These are phyloP conservation scores for Exophiala phaeomuriformis DNA, from an alignment of 2,329 filamentous ascomycete species.

Conservation along the genomic window DNA sequence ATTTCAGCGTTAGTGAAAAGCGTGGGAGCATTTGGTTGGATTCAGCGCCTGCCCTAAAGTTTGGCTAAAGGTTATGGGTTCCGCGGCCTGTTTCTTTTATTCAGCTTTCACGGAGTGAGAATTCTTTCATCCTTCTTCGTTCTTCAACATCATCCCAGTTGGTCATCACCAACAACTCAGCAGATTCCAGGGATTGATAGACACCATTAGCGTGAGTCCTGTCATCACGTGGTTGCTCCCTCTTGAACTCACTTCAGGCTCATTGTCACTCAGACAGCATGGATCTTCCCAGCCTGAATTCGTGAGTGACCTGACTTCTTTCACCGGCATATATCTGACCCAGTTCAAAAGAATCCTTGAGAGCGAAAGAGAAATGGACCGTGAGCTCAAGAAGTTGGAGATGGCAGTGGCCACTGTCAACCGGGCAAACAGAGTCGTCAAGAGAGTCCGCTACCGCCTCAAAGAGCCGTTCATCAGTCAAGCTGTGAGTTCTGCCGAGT, in stretches of 20 bases:
- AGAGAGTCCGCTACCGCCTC: slow-evolving; percentile 5
- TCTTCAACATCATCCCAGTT: too few species aligned
- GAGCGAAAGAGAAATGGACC: slow-evolving; percentile 2
- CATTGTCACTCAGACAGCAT: background rate
- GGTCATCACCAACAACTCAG: too few species aligned
- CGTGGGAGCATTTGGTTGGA: too few species aligned
- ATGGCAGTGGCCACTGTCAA: background rate
- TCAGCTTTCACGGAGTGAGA: too few species aligned
- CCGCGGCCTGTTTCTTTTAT: too few species aligned
- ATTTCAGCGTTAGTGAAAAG: too few species aligned
- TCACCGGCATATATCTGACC: background rate
- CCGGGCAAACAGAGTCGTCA: slow-evolving; percentile 8
- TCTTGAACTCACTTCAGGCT: background rate
- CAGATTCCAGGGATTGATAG: background rate
- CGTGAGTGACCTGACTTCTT: background rate
- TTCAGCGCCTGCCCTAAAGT: too few species aligned
- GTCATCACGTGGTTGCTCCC: background rate
- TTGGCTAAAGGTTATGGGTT: too few species aligned
- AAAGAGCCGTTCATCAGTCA: background rate
- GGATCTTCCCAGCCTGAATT: background rate
- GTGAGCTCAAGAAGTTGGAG: background rate
- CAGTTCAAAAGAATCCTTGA: background rate
- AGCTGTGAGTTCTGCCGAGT: background rate
- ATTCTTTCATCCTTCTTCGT: too few species aligned
- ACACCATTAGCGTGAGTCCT: background rate